Conservation (phyloP, 106 monocot species). For the Amphibolis antarctica region DNA sequence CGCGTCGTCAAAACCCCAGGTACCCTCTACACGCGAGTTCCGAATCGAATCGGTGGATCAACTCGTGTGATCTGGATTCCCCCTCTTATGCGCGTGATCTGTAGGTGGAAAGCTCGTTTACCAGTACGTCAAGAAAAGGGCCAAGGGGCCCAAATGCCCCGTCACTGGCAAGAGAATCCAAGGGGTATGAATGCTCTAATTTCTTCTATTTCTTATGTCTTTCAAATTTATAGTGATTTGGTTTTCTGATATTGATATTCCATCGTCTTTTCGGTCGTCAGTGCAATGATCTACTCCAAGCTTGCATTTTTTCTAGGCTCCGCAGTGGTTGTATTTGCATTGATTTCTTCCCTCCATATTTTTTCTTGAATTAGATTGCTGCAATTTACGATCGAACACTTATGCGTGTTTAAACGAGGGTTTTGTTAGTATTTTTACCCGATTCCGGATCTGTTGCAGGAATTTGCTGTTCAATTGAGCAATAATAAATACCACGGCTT, state of each 20-base stretch:
- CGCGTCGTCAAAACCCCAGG: conserved; percentile 61
- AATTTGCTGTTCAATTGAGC: too few species aligned
- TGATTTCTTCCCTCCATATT: too few species aligned
- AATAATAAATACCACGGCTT: not conserved
- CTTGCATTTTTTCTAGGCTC: too few species aligned
- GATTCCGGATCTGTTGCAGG: too few species aligned
- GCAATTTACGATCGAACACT: too few species aligned
- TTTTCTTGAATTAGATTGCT: too few species aligned
- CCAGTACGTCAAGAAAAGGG: conserved; percentile 58
- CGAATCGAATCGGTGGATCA: not conserved
- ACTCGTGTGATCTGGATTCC: not conserved
- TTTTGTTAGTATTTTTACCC: too few species aligned
- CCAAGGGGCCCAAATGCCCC: conserved; percentile 59
- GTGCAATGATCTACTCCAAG: too few species aligned
- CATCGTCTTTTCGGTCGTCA: too few species aligned
- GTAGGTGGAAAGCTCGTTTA: conserved; percentile 65
- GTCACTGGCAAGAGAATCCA: conserved; percentile 73
- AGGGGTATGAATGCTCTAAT: conserved; percentile 30
- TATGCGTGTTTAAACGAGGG: too few species aligned
- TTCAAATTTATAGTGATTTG: not conserved
- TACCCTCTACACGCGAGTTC: not conserved
- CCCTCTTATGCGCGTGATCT: not conserved
- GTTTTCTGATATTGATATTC: not conserved
- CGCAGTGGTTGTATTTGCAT: too few species aligned
- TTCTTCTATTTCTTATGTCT: not conserved